Base-by-base conservation (phyloP, 768 basidiomycete species). In the Hypsizygus marmoreus region DNA sequence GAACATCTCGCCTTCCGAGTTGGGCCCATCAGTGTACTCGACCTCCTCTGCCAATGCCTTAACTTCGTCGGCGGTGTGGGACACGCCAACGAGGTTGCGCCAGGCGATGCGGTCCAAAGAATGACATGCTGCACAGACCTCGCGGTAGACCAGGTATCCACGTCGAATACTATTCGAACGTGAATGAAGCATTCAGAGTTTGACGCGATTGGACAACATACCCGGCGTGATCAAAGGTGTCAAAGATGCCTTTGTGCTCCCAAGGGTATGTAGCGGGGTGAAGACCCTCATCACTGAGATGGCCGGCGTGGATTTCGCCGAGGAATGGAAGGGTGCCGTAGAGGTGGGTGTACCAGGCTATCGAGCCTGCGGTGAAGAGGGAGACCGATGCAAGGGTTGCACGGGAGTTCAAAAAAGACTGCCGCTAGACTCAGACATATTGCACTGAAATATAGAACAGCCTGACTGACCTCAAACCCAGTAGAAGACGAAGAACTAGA, bases 71-170 rank as follows among this genome's bases (percentile, higher is more conserved):
- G 76, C 95, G 57, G 88, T 91, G 73, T 99, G 97, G 22, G 94
- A 97, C 44, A 97, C 93, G 62, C 94, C 97, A 55, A 99, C 97
- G 47, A 99, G 76, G 75, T 98, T 99, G 65, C 97, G 91, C 97
- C 97, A 99, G 47, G 97, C 97, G 63, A 99, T 95, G 59, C 97
- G 93, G 75, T 99, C 92, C 45, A 99, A 84, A 25, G 97, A 99
- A 69, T 99, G 97, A 70, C 97, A 99, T 9, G 97, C 93, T 12
- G 97, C 91, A 65, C 97, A 99, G 45, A 99, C 97, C 72, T 99
- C 95, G 54, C 94, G 91, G 79, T 99, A 99, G 45, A 99, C 97
- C 68, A 89, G 84, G 75, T 91, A 95, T 30, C 93, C 95, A 63
- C 95, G 81, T 59, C 95, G 93, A 62, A 97, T 95, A 69, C 94